phyloP scores from a whole-genome alignment of 1,284 basidiomycete genomes.

The Heliocybe sulcata region DNA sequence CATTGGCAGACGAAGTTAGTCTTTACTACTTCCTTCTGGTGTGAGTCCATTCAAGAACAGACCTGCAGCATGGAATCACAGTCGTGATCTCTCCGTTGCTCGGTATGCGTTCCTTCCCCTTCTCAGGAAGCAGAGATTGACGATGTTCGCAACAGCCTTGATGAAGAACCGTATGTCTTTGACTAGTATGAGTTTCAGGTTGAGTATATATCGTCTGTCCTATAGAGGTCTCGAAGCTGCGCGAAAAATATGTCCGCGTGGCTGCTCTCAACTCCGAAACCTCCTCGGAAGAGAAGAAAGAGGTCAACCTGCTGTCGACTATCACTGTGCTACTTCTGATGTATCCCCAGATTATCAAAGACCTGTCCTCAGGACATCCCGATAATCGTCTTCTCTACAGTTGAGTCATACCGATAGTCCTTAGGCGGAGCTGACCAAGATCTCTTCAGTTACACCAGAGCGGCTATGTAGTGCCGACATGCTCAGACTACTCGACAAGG shows the following conservation, averaged over 20 bases:
- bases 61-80: constrained; percentile 56
- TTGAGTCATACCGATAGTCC: constrained; percentile 17
- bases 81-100: constrained; percentile 77
- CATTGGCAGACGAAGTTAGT: constrained; percentile 48
- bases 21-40: constrained; percentile 1
- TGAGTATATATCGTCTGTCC: constrained; percentile 2
- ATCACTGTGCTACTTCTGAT: not conserved
- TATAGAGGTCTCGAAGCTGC: constrained; percentile 64
- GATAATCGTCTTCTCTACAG: constrained; percentile 66
- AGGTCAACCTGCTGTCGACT: constrained; percentile 27
- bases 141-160: constrained; percentile 41
- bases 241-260: constrained; percentile 46
- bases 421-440: constrained; percentile 10
- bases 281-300: constrained; percentile 37
- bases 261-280: constrained; percentile 68
- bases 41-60: not conserved
- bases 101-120: constrained; percentile 33
- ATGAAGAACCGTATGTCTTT: constrained; percentile 68
- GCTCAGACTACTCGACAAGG: constrained; percentile 36
- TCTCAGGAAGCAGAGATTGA: not conserved
- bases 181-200: constrained; percentile 13
- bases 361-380: constrained; percentile 57
- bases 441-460: constrained; percentile 62
- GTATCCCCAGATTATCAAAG: constrained; percentile 47
- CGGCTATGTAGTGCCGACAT: constrained; percentile 54